Percentiles rank a stretch among this genome's conserved stretches.
Conservation (phyloP, 23 red algal genomes). For the Gracilaria gracilis region DNA sequence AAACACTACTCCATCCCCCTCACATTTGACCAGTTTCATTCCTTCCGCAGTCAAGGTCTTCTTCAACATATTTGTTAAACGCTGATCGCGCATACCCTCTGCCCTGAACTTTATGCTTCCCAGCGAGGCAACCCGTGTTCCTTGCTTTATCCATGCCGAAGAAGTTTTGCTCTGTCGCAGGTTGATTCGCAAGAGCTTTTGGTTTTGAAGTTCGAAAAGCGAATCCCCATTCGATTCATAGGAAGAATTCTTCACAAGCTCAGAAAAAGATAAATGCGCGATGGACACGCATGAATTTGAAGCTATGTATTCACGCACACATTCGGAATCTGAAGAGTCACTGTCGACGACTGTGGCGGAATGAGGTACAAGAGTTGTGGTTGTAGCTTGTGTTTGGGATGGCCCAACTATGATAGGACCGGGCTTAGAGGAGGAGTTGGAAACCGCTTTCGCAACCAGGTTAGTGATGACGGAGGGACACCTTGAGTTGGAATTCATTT, state of each 20-base stretch:
- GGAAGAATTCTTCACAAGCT: neutral
- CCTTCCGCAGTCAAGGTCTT: slow-evolving; percentile 32
- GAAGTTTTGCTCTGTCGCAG: neutral
- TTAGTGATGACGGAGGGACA: neutral
- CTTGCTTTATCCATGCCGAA: slow-evolving; percentile 31
- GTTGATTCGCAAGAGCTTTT: slow-evolving; percentile 36
- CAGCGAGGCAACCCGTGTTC: slow-evolving; percentile 7
- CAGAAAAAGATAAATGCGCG: neutral
- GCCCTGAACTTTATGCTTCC: neutral
- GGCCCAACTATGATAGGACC: neutral
- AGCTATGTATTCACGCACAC: neutral
- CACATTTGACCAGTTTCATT: slow-evolving; percentile 37
- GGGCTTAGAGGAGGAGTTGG: neutral
- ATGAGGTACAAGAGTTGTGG: no score
- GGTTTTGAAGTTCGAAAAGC: slow-evolving; percentile 20
- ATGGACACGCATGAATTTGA: neutral
- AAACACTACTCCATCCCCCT: slow-evolving; percentile 31
- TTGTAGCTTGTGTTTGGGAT: no score
- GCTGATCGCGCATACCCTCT: slow-evolving; percentile 17
- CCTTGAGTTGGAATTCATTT: neutral
- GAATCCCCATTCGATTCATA: neutral
- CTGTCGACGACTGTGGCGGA: neutral
- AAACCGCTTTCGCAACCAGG: neutral
- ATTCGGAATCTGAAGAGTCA: neutral
- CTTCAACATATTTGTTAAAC: slow-evolving; percentile 16